A percentile compares a stretch with the other conserved stretches of the same genome.
Evolutionary conservation across 208 protist genomes (phyloP).

Genomic region (Wallacemonas sp.): DNA sequence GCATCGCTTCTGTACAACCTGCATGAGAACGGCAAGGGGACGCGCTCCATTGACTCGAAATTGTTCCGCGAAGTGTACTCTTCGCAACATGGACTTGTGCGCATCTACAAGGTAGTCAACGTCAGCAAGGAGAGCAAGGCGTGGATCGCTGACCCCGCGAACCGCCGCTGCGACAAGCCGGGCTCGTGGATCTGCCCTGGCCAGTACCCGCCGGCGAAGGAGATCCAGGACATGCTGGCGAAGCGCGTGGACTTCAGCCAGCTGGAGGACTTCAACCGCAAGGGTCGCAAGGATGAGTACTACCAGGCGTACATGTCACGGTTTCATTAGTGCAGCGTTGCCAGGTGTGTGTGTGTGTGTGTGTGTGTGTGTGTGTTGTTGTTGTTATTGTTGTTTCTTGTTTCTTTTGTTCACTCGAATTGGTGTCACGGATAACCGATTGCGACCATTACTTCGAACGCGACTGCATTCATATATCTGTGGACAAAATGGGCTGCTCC

Average conservation of each 20-base stretch:
- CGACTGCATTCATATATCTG: no score
- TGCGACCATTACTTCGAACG: no score
- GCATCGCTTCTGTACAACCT: conserved; percentile 72
- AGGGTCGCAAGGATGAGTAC: conserved; percentile 35
- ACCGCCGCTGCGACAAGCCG: conserved; percentile 53
- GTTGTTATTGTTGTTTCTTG: no score
- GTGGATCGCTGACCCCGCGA: conserved; percentile 60
- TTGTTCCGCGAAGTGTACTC: no score
- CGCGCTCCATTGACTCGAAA: no score
- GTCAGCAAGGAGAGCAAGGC: conserved; percentile 63
- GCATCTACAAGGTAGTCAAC: conserved; percentile 97
- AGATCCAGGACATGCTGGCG: conserved; percentile 65
- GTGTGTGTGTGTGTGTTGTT: no score
- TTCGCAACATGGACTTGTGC: conserved; percentile 95
- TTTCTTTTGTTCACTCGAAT: no score
- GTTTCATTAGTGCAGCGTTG: no score
- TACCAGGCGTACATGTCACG: conserved; percentile 50
- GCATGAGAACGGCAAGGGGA: no score
- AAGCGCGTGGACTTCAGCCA: conserved; percentile 56
- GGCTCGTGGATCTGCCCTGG: conserved; percentile 71
- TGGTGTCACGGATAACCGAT: no score
- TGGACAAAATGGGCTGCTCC: no score
- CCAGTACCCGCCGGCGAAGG: conserved; percentile 74
- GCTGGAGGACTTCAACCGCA: conserved; percentile 53
- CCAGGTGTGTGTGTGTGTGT: background rate